phyloP scores from a whole-genome alignment of 805 yeast genomes.

The Saturnispora besseyi region DNA sequence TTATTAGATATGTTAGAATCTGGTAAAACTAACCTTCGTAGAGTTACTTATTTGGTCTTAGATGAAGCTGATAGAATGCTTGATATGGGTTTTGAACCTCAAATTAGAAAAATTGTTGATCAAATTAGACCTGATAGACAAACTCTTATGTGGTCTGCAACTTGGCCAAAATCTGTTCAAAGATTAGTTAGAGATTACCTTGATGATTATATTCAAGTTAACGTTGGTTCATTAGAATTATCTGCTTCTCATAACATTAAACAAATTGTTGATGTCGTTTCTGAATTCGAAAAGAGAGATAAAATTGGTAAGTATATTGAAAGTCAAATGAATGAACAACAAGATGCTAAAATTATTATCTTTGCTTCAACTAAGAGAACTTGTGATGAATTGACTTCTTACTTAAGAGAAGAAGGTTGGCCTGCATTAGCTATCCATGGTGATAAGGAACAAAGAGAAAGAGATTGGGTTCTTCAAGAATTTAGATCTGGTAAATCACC shows the following conservation, averaged over 20 bases:
- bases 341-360: slow-evolving; percentile 64
- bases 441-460: slow-evolving; percentile 94
- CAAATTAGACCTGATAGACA: slow-evolving; percentile 99
- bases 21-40: slow-evolving; percentile 87
- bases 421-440: slow-evolving; percentile 98
- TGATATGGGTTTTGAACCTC: slow-evolving; percentile 99
- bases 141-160: slow-evolving; percentile 99
- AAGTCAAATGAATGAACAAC: slow-evolving; percentile 60
- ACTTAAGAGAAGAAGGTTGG: slow-evolving; percentile 94
- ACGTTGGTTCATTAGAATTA: slow-evolving; percentile 89
- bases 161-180: slow-evolving; percentile 99
- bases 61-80: slow-evolving; percentile 99
- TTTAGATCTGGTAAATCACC: slow-evolving; percentile 90
- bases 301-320: slow-evolving; percentile 77
- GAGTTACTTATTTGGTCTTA: slow-evolving; percentile 93
- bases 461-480: slow-evolving; percentile 96
- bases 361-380: slow-evolving; percentile 97
- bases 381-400: slow-evolving; percentile 90
- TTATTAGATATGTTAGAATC: slow-evolving; percentile 94
- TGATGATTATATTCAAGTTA: slow-evolving; percentile 90
- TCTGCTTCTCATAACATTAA: slow-evolving; percentile 95
- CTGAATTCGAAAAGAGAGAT: slow-evolving; percentile 92
- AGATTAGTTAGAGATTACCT: slow-evolving; percentile 85
- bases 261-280: slow-evolving; percentile 84
- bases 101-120: slow-evolving; percentile 89